These are phyloP conservation scores for Aspergillus piperis DNA, from an alignment of 2,329 filamentous ascomycete genomes.

Conservation along the genomic window DNA sequence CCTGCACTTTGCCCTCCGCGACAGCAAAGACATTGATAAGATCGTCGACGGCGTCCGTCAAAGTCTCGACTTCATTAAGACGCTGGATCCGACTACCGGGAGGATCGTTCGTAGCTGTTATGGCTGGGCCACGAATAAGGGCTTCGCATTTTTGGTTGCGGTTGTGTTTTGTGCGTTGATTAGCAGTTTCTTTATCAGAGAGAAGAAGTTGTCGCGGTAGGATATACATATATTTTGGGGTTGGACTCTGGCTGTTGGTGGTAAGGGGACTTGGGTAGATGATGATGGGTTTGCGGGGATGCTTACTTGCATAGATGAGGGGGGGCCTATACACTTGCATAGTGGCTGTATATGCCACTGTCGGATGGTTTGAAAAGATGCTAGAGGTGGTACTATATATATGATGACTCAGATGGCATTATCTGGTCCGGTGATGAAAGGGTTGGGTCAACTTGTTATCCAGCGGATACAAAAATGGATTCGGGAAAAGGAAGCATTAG, in stretches of 20 bases:
- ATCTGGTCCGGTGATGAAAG: no score
- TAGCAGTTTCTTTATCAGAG: conserved; percentile 55
- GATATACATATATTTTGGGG: neutral
- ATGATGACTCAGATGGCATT: no score
- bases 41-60: conserved; percentile 71
- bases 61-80: conserved; percentile 68
- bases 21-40: conserved; percentile 60
- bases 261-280: neutral
- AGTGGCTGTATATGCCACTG: no score
- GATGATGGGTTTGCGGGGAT: neutral
- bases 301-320: no score
- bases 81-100: conserved; percentile 62
- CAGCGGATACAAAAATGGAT: conserved; percentile 16
- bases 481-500: neutral
- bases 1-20: conserved; percentile 56
- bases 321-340: no score
- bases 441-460: no score
- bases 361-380: no score
- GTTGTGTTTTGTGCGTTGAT: conserved; percentile 53
- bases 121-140: conserved; percentile 56
- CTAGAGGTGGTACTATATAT: no score
- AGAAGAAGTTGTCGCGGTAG: conserved; percentile 52
- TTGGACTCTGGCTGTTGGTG: neutral
- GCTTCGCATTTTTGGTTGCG: conserved; percentile 53
- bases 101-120: conserved; percentile 67